phyloP scores from a whole-genome alignment of 345 rosid genomes.

The Stellera chamaejasme region DNA sequence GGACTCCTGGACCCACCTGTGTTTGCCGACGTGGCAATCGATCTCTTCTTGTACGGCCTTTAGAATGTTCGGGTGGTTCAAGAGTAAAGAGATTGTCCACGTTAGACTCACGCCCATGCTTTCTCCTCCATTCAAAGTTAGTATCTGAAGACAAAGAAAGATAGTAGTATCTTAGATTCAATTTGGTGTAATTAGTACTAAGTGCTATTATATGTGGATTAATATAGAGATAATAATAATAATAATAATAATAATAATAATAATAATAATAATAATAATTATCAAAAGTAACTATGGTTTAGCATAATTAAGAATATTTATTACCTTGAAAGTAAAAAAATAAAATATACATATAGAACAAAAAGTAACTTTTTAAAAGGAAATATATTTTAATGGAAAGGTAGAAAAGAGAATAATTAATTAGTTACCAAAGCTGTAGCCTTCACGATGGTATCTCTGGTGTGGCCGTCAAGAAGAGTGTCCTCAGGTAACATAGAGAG shows the following conservation, averaged over 20 bases:
- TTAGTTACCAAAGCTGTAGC: conserved; percentile 45
- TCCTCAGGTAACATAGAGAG: conserved; percentile 29
- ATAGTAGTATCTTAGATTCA: conserved; percentile 22
- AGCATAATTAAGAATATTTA: too few species aligned
- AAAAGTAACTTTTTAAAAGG: too few species aligned
- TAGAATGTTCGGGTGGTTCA: conserved; percentile 31
- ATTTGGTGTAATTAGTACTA: too few species aligned
- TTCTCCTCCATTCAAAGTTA: conserved; percentile 48
- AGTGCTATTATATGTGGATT: too few species aligned
- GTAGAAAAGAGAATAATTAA: too few species aligned
- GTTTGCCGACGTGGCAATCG: conserved; percentile 31
- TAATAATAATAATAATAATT: too few species aligned
- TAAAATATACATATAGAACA: too few species aligned
- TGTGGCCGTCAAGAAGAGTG: conserved; percentile 31
- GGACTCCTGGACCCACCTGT: conserved; percentile 44
- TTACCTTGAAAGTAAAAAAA: too few species aligned
- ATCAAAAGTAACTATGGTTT: too few species aligned
- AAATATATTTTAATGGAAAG: too few species aligned
- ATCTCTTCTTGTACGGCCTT: conserved; percentile 47
- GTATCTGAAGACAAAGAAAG: conserved; percentile 21
- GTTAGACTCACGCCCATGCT: conserved; percentile 31
- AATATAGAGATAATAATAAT: too few species aligned
- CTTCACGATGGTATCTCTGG: conserved; percentile 38
- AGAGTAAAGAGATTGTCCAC: conserved; percentile 40
- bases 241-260: too few species aligned